Base-by-base conservation (phyloP, 768 basidiomycete genomes). In the Antrodiella citrinella region DNA sequence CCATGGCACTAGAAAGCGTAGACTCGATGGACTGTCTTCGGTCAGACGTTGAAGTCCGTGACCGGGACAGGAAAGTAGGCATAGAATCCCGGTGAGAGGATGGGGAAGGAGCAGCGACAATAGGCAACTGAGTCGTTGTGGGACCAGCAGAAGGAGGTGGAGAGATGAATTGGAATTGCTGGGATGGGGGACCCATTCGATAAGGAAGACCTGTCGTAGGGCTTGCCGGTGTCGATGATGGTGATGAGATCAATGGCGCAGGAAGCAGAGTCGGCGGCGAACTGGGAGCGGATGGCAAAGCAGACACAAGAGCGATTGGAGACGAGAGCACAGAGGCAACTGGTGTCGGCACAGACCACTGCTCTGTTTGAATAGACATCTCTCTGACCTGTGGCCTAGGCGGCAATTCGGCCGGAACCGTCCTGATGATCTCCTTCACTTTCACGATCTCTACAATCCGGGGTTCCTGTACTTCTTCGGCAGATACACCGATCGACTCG, bases 291-390 rank as follows among this genome's bases (percentile, higher is more conserved):
- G 47, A 18, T 11, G 46, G n/a, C 4, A 61, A 13, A 52, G 57
- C 7, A 64, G 66, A 15, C 52, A 69, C 43, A 30, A 71, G 57
- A 26, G 71, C 57, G 58, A 62, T 51, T 47, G 67, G 66, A n/a
- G n/a, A n/a, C n/a, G n/a, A n/a, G n/a, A n/a, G n/a, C 50, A 66
- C 54, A 39, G 54, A 58, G 18, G 62, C 47, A 57, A 69, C 41
- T 48, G 56, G 49, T 55, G 62, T 49, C 5, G 61, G 58, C 9
- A 78, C 78, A 12, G 62, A 67, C 84, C 82, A 86, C 45, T 75
- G 74, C 53, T 92, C 90, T 1, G 89, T 91, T 68, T 92, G 89
- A 26, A 83, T 80, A 2, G 81, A 85, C 52, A 81, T 86, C 57
- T 92, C 89, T 61, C 72, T 81, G 25, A 78, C 67, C 57, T 87